Percentiles rank a stretch among this genome's conserved stretches.
Conservation (phyloP, 805 yeast species). For the Helenozyma rhizophorensis region DNA sequence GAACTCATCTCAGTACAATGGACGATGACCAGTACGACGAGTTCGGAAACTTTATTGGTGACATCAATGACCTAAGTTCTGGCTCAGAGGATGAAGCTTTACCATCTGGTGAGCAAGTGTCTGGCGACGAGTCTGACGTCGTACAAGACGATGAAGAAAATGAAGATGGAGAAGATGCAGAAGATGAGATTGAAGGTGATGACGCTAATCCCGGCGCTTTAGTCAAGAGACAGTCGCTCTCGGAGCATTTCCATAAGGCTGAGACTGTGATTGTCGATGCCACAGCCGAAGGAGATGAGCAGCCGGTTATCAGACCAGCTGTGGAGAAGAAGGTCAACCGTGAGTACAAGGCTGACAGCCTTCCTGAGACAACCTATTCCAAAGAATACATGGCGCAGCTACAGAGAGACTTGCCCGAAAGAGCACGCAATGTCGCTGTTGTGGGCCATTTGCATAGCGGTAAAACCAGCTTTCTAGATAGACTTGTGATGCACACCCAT, state of each 20-base stretch:
- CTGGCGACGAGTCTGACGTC: no score
- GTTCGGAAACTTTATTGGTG: conserved; percentile 67
- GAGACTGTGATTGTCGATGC: conserved; percentile 15
- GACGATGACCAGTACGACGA: conserved; percentile 73
- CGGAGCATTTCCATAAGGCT: conserved; percentile 4
- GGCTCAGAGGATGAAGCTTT: conserved; percentile 3
- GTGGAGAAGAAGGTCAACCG: conserved; percentile 39
- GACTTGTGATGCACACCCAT: conserved; percentile 66
- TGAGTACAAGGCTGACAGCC: conserved; percentile 27
- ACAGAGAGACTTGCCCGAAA: conserved; percentile 48
- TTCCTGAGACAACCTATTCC: conserved; percentile 61
- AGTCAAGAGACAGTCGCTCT: background rate
- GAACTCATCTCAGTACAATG: conserved; percentile 23
- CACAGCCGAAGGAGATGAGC: conserved; percentile 22
- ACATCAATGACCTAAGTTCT: conserved; percentile 44
- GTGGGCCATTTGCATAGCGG: conserved; percentile 86
- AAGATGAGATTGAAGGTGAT: conserved; percentile 6
- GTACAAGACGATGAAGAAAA: conserved; percentile 8
- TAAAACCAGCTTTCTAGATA: conserved; percentile 74
- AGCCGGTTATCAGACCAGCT: conserved; percentile 63
- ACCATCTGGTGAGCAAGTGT: no score
- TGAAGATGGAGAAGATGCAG: conserved; percentile 10
- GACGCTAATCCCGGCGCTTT: background rate
- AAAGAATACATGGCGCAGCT: conserved; percentile 56
- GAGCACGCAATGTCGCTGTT: conserved; percentile 68